phyloP scores from a whole-genome alignment of 352 stramenopile genomes.

The Phytopythium mirpurense region DNA sequence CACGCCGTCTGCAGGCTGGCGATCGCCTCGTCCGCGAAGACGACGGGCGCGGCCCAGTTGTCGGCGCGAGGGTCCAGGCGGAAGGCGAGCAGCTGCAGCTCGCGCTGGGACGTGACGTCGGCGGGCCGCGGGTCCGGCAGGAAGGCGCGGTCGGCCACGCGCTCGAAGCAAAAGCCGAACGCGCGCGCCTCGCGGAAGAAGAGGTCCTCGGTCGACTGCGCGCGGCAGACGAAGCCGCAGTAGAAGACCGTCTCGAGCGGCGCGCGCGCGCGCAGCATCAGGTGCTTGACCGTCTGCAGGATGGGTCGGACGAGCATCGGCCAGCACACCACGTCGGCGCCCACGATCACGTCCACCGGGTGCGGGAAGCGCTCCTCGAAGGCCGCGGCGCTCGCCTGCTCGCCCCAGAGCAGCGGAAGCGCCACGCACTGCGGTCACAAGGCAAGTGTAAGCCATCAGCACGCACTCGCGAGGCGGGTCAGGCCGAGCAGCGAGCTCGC shows the following conservation, averaged over 20 bases:
- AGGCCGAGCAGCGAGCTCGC: too few species aligned
- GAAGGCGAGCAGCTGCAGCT: conserved; percentile 48
- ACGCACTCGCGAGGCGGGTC: too few species aligned
- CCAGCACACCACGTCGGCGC: conserved; percentile 72
- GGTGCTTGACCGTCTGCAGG: conserved; percentile 62
- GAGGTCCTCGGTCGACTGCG: conserved; percentile 47
- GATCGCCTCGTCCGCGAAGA: conserved; percentile 32
- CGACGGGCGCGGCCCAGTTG: conserved; percentile 33
- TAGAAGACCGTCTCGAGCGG: conserved; percentile 43
- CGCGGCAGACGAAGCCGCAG: conserved; percentile 57
- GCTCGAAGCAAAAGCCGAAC: conserved; percentile 37
- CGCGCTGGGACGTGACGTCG: conserved; percentile 30
- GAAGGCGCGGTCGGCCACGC: conserved; percentile 26
- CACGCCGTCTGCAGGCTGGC: conserved; percentile 41
- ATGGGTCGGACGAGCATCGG: conserved; percentile 63
- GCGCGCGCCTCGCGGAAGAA: conserved; percentile 37
- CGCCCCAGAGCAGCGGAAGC: conserved; percentile 45
- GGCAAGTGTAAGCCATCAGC: too few species aligned
- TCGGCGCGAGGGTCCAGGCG: conserved; percentile 26
- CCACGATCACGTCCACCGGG: conserved; percentile 53
- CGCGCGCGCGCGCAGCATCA: conserved; percentile 29
- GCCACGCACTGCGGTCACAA: conserved; percentile 28
- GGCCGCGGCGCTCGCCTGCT: conserved; percentile 29
- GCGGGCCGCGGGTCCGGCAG: conserved; percentile 32
- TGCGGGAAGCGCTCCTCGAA: conserved; percentile 42